phyloP scores from a whole-genome alignment of 805 yeast species.

The Teunomyces atbi region DNA sequence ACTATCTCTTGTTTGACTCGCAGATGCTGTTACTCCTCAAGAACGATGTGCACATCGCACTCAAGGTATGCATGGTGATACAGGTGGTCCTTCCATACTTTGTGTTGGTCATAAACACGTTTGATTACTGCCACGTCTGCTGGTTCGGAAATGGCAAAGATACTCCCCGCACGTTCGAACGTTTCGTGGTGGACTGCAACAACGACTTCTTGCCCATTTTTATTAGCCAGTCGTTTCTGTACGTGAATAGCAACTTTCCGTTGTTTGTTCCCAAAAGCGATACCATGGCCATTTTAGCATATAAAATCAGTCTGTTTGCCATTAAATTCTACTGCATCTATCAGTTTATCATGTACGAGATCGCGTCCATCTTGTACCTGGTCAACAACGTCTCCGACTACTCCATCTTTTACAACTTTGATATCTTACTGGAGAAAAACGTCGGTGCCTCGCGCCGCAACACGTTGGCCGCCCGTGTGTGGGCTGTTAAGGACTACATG shows the following conservation, averaged over 20 bases:
- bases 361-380: slow-evolving; percentile 16
- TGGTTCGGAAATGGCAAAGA: not conserved
- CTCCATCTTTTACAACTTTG: slow-evolving; percentile 4
- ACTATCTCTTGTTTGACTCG: slow-evolving; percentile 10
- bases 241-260: slow-evolving; percentile 21
- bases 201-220: slow-evolving; percentile 35
- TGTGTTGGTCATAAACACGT: slow-evolving; percentile 13
- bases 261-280: slow-evolving; percentile 7
- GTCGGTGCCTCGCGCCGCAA: not conserved
- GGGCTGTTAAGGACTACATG: not conserved
- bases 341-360: slow-evolving; percentile 31
- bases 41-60: slow-evolving; percentile 8
- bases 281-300: slow-evolving; percentile 9
- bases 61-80: slow-evolving; percentile 14
- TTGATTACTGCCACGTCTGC: not conserved
- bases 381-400: slow-evolving; percentile 9
- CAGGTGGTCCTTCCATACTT: slow-evolving; percentile 22
- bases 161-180: not conserved
- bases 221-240: slow-evolving; percentile 34
- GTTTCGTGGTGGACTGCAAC: slow-evolving; percentile 25
- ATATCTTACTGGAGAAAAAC: not conserved
- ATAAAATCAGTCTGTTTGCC: slow-evolving; percentile 21
- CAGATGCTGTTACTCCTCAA: slow-evolving; percentile 8
- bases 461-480: not conserved
- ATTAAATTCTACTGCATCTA: slow-evolving; percentile 35